Percentiles rank a stretch among this genome's conserved stretches.
These are phyloP conservation scores for Gamsiella multidivaricata DNA, from an alignment of 192 early-diverging fungal genomes.

Conservation along the genomic window DNA sequence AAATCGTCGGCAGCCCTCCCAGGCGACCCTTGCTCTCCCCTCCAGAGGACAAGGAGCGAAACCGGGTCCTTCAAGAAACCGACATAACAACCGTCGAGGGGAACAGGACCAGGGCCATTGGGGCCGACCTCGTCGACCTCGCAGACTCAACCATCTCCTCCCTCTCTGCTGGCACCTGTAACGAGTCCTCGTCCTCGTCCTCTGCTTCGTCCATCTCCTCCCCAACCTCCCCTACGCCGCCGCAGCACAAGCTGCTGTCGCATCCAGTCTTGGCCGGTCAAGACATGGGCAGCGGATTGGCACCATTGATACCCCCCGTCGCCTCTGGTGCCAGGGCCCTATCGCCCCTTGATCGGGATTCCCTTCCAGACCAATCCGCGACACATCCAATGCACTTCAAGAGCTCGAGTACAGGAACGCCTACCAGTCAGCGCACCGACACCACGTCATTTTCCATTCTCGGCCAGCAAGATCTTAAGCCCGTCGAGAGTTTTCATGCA, in stretches of 20 bases:
- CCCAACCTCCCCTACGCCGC: constrained; percentile 19
- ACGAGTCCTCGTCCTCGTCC: constrained; percentile 25
- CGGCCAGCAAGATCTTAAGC: neutral
- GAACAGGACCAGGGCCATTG: neutral
- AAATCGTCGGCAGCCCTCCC: constrained; percentile 69
- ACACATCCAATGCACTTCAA: constrained; percentile 28
- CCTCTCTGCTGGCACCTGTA: constrained; percentile 17
- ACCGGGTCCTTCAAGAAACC: constrained; percentile 2
- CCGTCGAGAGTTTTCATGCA: constrained; percentile 1
- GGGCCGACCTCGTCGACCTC: constrained; percentile 9
- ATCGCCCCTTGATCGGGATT: constrained; percentile 11
- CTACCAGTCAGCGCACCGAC: neutral
- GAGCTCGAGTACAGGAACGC: constrained; percentile 31
- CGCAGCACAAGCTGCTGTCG: constrained; percentile 20
- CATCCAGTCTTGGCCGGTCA: constrained; percentile 10
- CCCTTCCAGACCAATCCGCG: constrained; percentile 3
- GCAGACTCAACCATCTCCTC: constrained; percentile 30
- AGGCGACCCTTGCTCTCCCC: constrained; percentile 63
- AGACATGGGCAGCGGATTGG: neutral
- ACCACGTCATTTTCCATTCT: constrained; percentile 7
- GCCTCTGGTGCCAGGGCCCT: neutral
- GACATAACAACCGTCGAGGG: constrained; percentile 16
- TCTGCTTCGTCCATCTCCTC: constrained; percentile 30
- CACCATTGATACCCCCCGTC: neutral
- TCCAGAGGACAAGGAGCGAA: constrained; percentile 48